A percentile compares a stretch with the other conserved stretches of the same genome.
phyloP scores from a whole-genome alignment of 129 eudicot genomes.

The Arctium minus region DNA sequence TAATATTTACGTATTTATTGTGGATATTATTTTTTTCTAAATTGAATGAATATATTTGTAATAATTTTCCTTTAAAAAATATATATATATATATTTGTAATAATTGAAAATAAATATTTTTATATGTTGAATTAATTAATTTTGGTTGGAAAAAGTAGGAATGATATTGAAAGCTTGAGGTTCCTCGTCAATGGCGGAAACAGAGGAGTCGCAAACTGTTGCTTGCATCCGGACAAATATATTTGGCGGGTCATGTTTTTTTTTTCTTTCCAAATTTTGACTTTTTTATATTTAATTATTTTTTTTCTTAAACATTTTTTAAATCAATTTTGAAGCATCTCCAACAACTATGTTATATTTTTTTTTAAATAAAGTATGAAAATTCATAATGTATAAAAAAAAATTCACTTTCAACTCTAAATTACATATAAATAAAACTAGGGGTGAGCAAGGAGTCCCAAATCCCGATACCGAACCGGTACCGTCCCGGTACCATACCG shows the following conservation, averaged over 20 bases:
- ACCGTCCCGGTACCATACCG: too few relatives aligned
- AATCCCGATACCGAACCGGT: too few relatives aligned
- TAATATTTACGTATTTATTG: not conserved
- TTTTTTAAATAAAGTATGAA: too few relatives aligned
- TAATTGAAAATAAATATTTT: not conserved
- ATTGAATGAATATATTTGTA: not conserved
- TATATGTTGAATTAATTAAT: not conserved
- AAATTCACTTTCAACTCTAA: too few relatives aligned
- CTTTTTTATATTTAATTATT: not conserved
- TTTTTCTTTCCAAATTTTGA: not conserved
- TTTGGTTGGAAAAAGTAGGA: not conserved
- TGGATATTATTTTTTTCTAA: not conserved
- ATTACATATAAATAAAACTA: too few relatives aligned
- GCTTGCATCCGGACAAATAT: slow-evolving; percentile 10
- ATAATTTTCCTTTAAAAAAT: too few relatives aligned
- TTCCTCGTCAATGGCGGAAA: slow-evolving; percentile 7
- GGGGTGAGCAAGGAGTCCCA: too few relatives aligned
- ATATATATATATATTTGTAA: too few relatives aligned
- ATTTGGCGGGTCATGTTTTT: not conserved
- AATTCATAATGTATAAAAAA: too few relatives aligned
- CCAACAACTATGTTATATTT: too few relatives aligned
- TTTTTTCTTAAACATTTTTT: not conserved
- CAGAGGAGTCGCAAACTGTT: not conserved
- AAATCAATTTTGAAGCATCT: not conserved
- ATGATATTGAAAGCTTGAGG: slow-evolving; percentile 21